Evolutionary conservation across 78 protist genomes (phyloP).

Genomic region (Chrysochromulina tobinii): DNA sequence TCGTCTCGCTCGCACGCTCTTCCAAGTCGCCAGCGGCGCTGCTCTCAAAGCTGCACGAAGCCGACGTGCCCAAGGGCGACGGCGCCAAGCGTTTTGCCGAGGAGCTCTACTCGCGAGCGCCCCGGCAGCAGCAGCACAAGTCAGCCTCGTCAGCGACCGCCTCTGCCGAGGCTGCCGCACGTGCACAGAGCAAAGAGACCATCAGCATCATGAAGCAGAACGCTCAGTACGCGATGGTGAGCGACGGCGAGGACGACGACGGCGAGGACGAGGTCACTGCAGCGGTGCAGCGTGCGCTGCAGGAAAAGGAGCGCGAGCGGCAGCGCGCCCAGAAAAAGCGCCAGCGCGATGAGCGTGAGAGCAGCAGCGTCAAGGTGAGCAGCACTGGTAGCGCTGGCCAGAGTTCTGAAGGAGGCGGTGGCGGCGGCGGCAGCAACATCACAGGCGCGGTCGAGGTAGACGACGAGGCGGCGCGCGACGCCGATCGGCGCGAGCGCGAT

Average conservation of each 20-base stretch:
- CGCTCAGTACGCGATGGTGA: not conserved
- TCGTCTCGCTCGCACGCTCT: not conserved
- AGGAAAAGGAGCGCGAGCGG: not conserved
- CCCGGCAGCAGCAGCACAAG: too few relatives aligned
- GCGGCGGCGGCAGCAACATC: too few relatives aligned
- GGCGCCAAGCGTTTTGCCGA: not conserved
- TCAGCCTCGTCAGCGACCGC: not conserved
- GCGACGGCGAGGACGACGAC: constrained; percentile 33
- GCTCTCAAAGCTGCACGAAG: not conserved
- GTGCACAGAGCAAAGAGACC: not conserved
- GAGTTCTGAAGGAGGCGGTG: not conserved
- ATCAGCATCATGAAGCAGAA: not conserved
- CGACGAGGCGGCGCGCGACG: constrained; percentile 9
- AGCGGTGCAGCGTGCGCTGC: not conserved
- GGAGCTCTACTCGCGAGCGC: not conserved
- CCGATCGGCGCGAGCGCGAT: constrained; percentile 40
- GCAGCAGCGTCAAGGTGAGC: too few relatives aligned
- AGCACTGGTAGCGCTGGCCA: too few relatives aligned
- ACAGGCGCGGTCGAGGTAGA: not conserved
- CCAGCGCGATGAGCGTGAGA: too few relatives aligned
- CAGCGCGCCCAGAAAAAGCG: not conserved
- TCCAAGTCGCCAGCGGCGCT: not conserved
- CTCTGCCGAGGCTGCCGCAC: too few relatives aligned
- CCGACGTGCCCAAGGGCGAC: not conserved
- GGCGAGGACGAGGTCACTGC: not conserved